Base-by-base conservation (phyloP, 768 basidiomycete genomes). In the Candolleomyces efflorescens region DNA sequence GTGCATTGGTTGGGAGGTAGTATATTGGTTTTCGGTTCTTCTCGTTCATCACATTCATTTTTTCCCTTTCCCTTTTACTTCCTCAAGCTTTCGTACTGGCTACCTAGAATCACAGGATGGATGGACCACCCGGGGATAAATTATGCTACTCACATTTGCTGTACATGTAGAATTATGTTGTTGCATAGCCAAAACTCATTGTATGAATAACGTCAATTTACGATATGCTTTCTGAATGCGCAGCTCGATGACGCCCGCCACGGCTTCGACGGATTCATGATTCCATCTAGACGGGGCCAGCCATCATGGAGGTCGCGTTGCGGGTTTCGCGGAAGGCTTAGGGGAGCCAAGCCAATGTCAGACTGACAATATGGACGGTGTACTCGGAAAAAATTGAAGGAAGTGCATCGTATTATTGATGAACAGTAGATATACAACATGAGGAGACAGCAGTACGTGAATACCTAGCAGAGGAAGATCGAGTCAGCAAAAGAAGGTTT, bases 401-500 rank as follows among this genome's bases (percentile, higher is more conserved):
- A 32, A 1, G 32, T 1, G 32, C 32, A 32, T 32, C 32, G 11
- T 32, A 1, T 5, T 32, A 32, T 32, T 32, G 32, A 32, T 32
- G 32, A 32, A 32, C 32, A 32, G 32, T 32, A 32, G 32, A 32
- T 32, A 32, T 1, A 32, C 32, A 32, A 1, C 7, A 27, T 27
- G 27, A 4, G 27, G 27, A 32, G 43, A 44, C n/a, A 9, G 43
- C n/a, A n/a, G 43, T 17, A 48, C 5, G 4, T 13, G 20, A 18
- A 27, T 36, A 18, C 20, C 37, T 54, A 43, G 9, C 41, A 37
- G 27, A 26, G 52, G 45, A 48, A 39, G 20, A 53, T 2, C 17
- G 54, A 49, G 26, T 27, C 43, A 44, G 59, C 37, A 49, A 37
- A 26, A 7, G 22, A 53, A 27, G 53, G 61, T 53, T 37, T 49